These are phyloP conservation scores for Gossypium bickii DNA, from an alignment of 345 rosid genomes.

Conservation along the genomic window DNA sequence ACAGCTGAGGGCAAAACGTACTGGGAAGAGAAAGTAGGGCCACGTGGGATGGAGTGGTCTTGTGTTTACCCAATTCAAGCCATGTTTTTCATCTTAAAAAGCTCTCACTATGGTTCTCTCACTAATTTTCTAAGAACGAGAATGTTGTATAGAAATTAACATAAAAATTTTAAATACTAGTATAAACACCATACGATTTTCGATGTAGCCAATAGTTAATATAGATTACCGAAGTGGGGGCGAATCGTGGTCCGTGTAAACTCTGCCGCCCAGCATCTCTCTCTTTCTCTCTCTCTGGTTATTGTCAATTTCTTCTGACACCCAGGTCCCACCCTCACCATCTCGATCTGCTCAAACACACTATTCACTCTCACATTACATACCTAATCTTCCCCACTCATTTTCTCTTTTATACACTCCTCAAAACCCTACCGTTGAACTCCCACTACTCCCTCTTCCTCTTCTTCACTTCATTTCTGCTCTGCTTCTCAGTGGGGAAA, in stretches of 20 bases:
- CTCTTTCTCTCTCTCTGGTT: background rate
- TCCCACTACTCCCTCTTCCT: background rate
- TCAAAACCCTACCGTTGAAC: background rate
- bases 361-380: background rate
- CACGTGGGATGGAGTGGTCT: background rate
- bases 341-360: background rate
- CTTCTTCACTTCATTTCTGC: background rate
- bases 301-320: slow-evolving; percentile 15
- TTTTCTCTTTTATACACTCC: background rate
- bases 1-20: background rate
- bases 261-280: background rate
- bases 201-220: background rate
- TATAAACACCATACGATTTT: background rate
- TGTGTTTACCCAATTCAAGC: background rate
- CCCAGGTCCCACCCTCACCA: slow-evolving; percentile 11
- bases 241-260: slow-evolving; percentile 1
- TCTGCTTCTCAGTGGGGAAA: background rate
- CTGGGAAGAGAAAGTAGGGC: background rate
- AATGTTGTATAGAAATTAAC: no score
- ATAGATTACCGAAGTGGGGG: background rate
- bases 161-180: no score
- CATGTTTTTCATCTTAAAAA: background rate
- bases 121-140: background rate
- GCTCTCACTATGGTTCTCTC: background rate
- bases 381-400: background rate